A percentile compares a stretch with the other conserved stretches of the same genome.
phyloP scores from a whole-genome alignment of 2,329 filamentous ascomycete genomes.

The Pyrenophora graminea region DNA sequence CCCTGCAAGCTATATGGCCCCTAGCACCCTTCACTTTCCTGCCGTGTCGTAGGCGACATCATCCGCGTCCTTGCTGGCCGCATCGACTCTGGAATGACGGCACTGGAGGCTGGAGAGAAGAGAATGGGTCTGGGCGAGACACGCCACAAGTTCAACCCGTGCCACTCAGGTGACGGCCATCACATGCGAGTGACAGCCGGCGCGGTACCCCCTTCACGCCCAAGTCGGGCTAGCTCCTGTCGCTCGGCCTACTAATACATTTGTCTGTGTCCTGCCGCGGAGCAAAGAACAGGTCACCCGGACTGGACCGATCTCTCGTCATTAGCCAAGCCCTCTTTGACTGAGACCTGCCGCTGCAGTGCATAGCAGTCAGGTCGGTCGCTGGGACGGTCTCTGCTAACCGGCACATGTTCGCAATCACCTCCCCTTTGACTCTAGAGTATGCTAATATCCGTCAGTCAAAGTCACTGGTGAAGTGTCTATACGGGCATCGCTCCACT shows the following conservation, averaged over 20 bases:
- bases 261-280: slow-evolving; percentile 6
- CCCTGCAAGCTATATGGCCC: slow-evolving; percentile 13
- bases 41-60: slow-evolving; percentile 4
- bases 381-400: slow-evolving; percentile 8
- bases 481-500: slow-evolving; percentile 5
- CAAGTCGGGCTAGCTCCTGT: slow-evolving; percentile 1
- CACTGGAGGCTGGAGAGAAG: background rate
- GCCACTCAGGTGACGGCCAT: slow-evolving; percentile 22
- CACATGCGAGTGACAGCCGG: slow-evolving; percentile 19
- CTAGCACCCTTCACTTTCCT: slow-evolving; percentile 3
- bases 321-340: slow-evolving; percentile 8
- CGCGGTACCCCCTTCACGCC: slow-evolving; percentile 6
- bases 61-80: slow-evolving; percentile 3
- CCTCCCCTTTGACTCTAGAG: slow-evolving; percentile 6
- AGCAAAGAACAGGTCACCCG: slow-evolving; percentile 2
- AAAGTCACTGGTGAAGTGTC: background rate
- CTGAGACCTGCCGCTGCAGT: slow-evolving; percentile 21
- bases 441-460: slow-evolving; percentile 1
- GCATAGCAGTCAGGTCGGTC: slow-evolving; percentile 12
- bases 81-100: background rate
- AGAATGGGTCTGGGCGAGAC: background rate
- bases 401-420: slow-evolving; percentile 9
- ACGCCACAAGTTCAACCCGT: background rate
- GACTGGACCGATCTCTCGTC: slow-evolving; percentile 4
- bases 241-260: slow-evolving; percentile 1